phyloP scores from a whole-genome alignment of 1,284 basidiomycete species.

The Melampsora larici-populina region DNA sequence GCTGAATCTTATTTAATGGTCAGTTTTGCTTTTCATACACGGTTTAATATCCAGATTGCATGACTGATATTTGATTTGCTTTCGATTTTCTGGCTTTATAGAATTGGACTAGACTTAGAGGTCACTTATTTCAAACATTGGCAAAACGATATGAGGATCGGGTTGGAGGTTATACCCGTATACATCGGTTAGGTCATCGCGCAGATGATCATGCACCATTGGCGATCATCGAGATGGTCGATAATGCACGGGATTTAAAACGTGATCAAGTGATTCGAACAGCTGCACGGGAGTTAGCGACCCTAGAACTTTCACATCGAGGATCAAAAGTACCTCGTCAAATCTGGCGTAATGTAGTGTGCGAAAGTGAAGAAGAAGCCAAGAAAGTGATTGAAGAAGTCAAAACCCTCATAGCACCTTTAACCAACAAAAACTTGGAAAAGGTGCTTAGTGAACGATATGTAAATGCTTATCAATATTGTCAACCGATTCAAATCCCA shows the following conservation, averaged over 20 bases:
- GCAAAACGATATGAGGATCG: conserved; percentile 76
- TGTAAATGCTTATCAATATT: conserved; percentile 35
- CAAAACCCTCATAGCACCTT: conserved; percentile 9
- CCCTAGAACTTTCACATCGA: conserved; percentile 19
- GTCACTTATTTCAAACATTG: conserved; percentile 77
- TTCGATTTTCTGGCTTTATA: conserved; percentile 12
- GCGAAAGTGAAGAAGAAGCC: conserved; percentile 19
- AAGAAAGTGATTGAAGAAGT: conserved; percentile 34
- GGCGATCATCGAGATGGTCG: conserved; percentile 89
- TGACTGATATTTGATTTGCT: conserved; percentile 55
- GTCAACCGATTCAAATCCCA: conserved; percentile 38
- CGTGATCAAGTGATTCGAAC: conserved; percentile 41
- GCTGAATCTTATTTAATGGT: conserved; percentile 11
- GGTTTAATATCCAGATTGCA: conserved; percentile 42
- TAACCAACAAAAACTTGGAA: conserved; percentile 38
- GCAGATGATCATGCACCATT: conserved; percentile 88
- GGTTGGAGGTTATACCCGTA: conserved; percentile 91
- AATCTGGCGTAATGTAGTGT: conserved; percentile 38
- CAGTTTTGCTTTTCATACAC: conserved; percentile 4
- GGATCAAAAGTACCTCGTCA: conserved; percentile 10
- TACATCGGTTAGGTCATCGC: conserved; percentile 83
- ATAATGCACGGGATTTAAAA: conserved; percentile 82
- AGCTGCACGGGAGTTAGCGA: conserved; percentile 24
- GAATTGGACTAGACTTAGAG: conserved; percentile 57
- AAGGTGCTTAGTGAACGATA: conserved; percentile 38